Evolutionary conservation across 2,329 filamentous ascomycete species (phyloP), one percentile per base, ranked within the genome.

Genomic region (Aspergillus melleus): DNA sequence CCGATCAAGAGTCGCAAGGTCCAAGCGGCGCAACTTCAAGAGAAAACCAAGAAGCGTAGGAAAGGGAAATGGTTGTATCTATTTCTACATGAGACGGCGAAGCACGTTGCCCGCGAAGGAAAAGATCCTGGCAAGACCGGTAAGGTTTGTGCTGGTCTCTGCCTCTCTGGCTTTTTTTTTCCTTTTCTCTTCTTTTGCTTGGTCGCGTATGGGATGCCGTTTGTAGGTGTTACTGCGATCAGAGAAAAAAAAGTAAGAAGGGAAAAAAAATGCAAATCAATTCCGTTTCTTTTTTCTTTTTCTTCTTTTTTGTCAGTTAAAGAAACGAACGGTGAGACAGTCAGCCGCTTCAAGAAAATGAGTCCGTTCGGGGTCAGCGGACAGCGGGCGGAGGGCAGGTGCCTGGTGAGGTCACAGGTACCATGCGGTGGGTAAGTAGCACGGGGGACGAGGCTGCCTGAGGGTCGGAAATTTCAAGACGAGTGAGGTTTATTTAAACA

Each of bases 401-500:
- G 72, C 67, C 70, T 71, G 63, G 68, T 62, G 60, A 67, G 63
- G 66, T 71, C 72, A 72, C 70, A 71, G 66, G 67, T 64, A 69
- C 67, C 69, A 70, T 71, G 55, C 60, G 58, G 60, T 59, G 32
- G 52, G 61, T 54, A 55, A 54, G 64, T 61, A 61, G 64, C 66
- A 66, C 67, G 64, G 51, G 42, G 32, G n/a, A 29, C 9, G 24
- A 54, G 30, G 32, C 46, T 24, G 47, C 6, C 16, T 44, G 36
- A 36, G 54, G 59, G 60, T 49, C 52, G 36, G 51, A 65, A 60
- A 58, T 47, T 47, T 20, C 22, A 47, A 24, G 44, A 47, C 22
- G 44, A 42, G 20, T 24, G 44, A 22, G 44, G 20, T 42, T n/a
- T 16, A n/a, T n/a, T 42, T n/a, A 42, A n/a, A 42, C 36, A n/a